Evolutionary conservation across 768 basidiomycete species (phyloP).

Genomic region (Hypsizygus marmoreus): DNA sequence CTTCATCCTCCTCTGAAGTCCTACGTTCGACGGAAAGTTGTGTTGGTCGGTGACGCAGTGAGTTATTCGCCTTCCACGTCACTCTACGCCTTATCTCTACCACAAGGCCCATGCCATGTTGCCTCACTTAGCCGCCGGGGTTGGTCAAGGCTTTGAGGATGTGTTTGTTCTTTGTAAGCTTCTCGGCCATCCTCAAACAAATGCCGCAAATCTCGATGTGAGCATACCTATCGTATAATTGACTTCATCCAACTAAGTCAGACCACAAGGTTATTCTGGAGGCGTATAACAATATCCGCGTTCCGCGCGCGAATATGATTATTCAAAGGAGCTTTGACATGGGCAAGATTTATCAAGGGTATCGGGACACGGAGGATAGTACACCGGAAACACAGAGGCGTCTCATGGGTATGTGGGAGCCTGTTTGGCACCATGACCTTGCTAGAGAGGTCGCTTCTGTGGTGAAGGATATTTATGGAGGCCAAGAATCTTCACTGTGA

Average conservation of each 20-base stretch:
- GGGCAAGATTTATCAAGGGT: slow-evolving; percentile 45
- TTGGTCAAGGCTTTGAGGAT: slow-evolving; percentile 61
- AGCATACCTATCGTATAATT: slow-evolving; percentile 5
- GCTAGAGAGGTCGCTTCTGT: slow-evolving; percentile 37
- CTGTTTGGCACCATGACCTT: slow-evolving; percentile 50
- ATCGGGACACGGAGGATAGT: slow-evolving; percentile 30
- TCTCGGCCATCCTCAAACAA: slow-evolving; percentile 43
- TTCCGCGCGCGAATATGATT: slow-evolving; percentile 50
- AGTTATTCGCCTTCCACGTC: slow-evolving; percentile 18
- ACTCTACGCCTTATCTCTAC: neutral
- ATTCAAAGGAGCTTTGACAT: slow-evolving; percentile 37
- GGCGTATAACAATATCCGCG: slow-evolving; percentile 44
- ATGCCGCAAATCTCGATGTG: slow-evolving; percentile 40
- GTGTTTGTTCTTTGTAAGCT: slow-evolving; percentile 45
- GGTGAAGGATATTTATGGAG: slow-evolving; percentile 18
- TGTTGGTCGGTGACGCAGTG: slow-evolving; percentile 54
- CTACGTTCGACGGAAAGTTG: slow-evolving; percentile 44
- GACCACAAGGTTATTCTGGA: slow-evolving; percentile 39
- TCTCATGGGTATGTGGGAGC: slow-evolving; percentile 41
- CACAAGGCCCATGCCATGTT: slow-evolving; percentile 54
- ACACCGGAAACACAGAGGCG: slow-evolving; percentile 31
- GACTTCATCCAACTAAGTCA: neutral
- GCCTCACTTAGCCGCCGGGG: slow-evolving; percentile 57
- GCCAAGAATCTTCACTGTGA: no score
- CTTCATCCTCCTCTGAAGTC: slow-evolving; percentile 45